These are phyloP conservation scores for Argentina anserina DNA, from an alignment of 306 rosid species.

Conservation along the genomic window DNA sequence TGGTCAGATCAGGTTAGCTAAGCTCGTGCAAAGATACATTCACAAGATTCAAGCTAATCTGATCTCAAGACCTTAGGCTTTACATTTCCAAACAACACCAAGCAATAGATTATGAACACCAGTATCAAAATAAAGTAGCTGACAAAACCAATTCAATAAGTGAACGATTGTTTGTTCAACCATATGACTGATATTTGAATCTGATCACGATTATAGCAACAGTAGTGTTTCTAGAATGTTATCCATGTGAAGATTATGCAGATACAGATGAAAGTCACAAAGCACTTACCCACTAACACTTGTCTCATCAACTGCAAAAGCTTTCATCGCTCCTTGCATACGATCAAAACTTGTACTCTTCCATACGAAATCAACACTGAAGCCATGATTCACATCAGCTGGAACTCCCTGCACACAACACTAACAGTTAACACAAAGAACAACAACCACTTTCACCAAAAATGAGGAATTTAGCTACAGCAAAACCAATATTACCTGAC, in stretches of 20 bases:
- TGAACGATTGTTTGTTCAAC: background rate
- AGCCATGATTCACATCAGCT: conserved; percentile 92
- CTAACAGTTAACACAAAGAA: conserved; percentile 19
- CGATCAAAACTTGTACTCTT: conserved; percentile 99
- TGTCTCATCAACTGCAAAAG: conserved; percentile 98
- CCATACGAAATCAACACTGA: conserved; percentile 99
- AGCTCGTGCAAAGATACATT: background rate
- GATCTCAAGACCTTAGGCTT: background rate
- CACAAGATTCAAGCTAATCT: background rate
- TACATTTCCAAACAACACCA: background rate
- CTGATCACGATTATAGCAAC: background rate
- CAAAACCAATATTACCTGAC: conserved; percentile 56
- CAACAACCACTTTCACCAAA: conserved; percentile 16
- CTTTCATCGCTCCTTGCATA: conserved; percentile 99
- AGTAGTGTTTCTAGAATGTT: background rate
- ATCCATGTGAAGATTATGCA: background rate
- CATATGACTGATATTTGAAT: background rate
- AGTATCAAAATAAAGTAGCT: background rate
- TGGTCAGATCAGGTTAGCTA: background rate
- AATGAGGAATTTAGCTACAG: background rate
- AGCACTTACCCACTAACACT: conserved; percentile 94
- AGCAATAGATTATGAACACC: background rate
- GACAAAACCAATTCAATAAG: background rate
- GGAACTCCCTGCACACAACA: conserved; percentile 84
- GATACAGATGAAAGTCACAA: conserved; percentile 4